Evolutionary conservation across 192 early-diverging fungal species (phyloP).

Genomic region (Diversispora eburnea): DNA sequence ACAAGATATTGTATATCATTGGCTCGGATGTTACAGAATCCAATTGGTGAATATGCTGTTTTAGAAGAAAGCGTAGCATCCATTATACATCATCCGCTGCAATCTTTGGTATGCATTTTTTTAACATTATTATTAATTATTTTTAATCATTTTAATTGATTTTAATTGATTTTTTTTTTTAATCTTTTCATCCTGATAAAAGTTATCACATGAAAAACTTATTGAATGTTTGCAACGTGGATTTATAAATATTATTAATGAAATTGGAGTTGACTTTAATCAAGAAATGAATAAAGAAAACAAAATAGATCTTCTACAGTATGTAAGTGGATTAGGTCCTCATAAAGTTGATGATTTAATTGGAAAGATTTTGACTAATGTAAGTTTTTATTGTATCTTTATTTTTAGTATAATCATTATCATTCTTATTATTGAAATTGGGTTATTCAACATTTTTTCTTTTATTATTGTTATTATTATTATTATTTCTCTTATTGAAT

Average conservation of each 20-base stretch:
- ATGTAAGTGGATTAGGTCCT: constrained; percentile 90
- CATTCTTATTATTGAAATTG: too few relatives aligned
- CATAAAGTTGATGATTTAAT: constrained; percentile 79
- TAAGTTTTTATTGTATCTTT: background rate
- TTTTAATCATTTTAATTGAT: background rate
- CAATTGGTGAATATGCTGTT: constrained; percentile 74
- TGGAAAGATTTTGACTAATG: background rate
- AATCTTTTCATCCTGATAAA: background rate
- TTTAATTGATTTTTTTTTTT: too few relatives aligned
- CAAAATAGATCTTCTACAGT: constrained; percentile 69
- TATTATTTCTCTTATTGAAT: too few relatives aligned
- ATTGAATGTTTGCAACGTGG: constrained; percentile 75
- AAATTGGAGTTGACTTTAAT: constrained; percentile 89
- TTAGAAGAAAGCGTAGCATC: constrained; percentile 46
- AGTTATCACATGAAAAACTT: constrained; percentile 63
- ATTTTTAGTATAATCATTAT: too few relatives aligned
- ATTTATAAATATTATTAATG: constrained; percentile 81
- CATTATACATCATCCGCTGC: constrained; percentile 70
- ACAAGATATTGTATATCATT: constrained; percentile 87
- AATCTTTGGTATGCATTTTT: constrained; percentile 53
- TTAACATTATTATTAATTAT: background rate
- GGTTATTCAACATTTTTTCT: too few relatives aligned
- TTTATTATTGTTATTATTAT: too few relatives aligned
- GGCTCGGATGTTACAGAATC: constrained; percentile 80
- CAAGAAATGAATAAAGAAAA: constrained; percentile 64